phyloP scores from a whole-genome alignment of 345 rosid species.

The Pugionium dolabratum region DNA sequence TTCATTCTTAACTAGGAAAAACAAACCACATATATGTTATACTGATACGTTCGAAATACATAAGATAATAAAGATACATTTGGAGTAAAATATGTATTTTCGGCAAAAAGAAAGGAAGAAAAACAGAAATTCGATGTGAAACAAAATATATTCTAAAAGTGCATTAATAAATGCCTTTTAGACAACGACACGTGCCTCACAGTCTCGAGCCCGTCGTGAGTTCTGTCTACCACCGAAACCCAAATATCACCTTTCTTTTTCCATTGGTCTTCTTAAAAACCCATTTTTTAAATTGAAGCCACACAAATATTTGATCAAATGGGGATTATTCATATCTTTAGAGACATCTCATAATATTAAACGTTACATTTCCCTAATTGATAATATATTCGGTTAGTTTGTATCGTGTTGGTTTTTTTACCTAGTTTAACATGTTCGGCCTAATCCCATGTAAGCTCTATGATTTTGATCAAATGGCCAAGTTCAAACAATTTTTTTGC shows the following conservation, averaged over 20 bases:
- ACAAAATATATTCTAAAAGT: conserved; percentile 18
- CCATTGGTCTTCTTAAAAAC: conserved; percentile 25
- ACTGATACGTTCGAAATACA: neutral
- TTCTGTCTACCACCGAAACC: conserved; percentile 34
- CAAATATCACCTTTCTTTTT: conserved; percentile 13
- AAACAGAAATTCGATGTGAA: neutral
- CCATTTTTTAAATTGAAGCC: conserved; percentile 3
- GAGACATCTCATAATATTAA: conserved; percentile 3
- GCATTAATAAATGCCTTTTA: conserved; percentile 30
- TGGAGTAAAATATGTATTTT: conserved; percentile 7
- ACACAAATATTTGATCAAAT: neutral
- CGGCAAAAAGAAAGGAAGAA: neutral
- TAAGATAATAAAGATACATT: neutral
- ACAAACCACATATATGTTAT: no score
- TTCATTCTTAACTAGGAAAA: no score
- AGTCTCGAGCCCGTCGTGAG: conserved; percentile 42
- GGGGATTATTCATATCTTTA: neutral
- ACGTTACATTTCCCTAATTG: conserved; percentile 1
- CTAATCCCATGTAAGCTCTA: no score
- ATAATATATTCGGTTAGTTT: neutral
- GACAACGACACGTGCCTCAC: conserved; percentile 40
- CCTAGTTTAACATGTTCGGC: no score
- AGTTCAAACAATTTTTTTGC: no score
- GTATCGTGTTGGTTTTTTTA: no score
- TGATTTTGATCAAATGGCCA: no score